These are phyloP conservation scores for Ceratocystis papillata DNA, from an alignment of 2,329 filamentous ascomycete genomes.

Conservation along the genomic window DNA sequence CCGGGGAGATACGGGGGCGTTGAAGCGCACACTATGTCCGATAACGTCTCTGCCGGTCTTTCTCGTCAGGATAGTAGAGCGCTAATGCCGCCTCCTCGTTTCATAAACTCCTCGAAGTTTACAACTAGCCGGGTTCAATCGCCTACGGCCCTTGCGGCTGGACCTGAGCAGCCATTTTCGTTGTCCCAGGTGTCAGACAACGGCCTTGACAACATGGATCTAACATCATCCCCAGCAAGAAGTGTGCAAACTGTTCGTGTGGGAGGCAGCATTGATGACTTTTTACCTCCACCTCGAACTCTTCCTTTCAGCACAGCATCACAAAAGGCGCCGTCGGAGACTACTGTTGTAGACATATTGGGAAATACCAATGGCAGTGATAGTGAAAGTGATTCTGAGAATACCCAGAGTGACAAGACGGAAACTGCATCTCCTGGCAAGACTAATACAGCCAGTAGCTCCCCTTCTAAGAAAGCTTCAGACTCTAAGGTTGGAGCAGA, in stretches of 20 bases:
- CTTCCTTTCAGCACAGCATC: slow-evolving; percentile 18
- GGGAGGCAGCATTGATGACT: slow-evolving; percentile 13
- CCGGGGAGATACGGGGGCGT: neutral
- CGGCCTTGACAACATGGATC: neutral
- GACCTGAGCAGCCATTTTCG: neutral
- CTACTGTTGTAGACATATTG: neutral
- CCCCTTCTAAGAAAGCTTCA: neutral
- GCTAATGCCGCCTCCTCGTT: slow-evolving; percentile 6
- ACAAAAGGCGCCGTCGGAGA: neutral
- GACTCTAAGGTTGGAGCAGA: neutral
- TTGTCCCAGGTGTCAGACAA: neutral
- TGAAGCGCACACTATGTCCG: neutral
- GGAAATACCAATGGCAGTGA: neutral
- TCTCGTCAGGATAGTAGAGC: neutral
- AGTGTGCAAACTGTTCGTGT: neutral
- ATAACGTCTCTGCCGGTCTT: slow-evolving; percentile 1
- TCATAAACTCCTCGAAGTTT: neutral
- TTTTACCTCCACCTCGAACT: slow-evolving; percentile 21
- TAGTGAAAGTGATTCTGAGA: neutral
- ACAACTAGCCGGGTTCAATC: neutral
- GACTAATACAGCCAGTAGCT: no score
- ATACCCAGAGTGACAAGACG: neutral
- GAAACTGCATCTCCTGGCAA: neutral
- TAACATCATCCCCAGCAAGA: neutral
- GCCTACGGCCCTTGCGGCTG: neutral